Conservation (phyloP, 1,284 basidiomycete genomes). For the Wolfiporia cocos region DNA sequence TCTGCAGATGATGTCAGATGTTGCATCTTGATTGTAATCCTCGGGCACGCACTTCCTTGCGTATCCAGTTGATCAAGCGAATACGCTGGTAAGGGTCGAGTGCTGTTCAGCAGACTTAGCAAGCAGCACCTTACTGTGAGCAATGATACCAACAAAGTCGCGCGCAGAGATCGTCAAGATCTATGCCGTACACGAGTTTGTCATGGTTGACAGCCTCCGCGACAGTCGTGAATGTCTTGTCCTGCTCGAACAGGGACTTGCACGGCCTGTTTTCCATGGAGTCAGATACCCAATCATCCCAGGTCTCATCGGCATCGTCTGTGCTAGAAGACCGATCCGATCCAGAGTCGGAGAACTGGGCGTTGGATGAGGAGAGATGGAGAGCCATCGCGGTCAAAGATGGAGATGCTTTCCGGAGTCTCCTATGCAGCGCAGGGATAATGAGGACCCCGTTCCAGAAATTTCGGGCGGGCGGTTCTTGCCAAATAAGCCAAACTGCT, state of each 20-base stretch:
- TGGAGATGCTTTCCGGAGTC: neutral
- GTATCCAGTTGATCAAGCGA: slow-evolving; percentile 82
- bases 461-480: too few species aligned
- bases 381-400: neutral
- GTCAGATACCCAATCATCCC: slow-evolving; percentile 80
- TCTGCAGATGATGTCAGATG: slow-evolving; percentile 33
- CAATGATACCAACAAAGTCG: slow-evolving; percentile 43
- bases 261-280: slow-evolving; percentile 50
- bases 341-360: neutral
- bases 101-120: slow-evolving; percentile 23
- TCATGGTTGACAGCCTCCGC: slow-evolving; percentile 65
- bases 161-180: slow-evolving; percentile 45
- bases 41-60: slow-evolving; percentile 49
- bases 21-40: neutral
- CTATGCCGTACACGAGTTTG: slow-evolving; percentile 52
- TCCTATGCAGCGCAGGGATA: too few species aligned
- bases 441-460: too few species aligned
- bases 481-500: too few species aligned
- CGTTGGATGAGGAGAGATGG: neutral
- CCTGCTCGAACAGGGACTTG: slow-evolving; percentile 73
- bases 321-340: slow-evolving; percentile 12
- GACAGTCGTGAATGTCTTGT: slow-evolving; percentile 53
- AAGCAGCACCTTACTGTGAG: slow-evolving; percentile 13
- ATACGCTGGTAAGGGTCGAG: slow-evolving; percentile 70
- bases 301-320: slow-evolving; percentile 54